phyloP scores from a whole-genome alignment of 768 basidiomycete genomes.

The Boletus edulis region DNA sequence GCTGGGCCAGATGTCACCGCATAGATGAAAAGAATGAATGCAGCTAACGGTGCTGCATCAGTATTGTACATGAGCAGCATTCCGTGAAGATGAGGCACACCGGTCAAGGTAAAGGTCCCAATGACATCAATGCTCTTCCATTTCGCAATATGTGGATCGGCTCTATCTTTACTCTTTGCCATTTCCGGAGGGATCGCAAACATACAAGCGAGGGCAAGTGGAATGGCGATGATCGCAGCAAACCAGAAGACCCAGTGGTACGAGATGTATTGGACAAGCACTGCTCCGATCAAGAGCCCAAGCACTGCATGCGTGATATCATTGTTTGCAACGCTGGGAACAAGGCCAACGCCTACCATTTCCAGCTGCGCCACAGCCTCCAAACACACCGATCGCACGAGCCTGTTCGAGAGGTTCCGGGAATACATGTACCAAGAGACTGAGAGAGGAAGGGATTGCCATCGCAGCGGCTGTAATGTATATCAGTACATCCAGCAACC shows the following conservation, averaged over 20 bases:
- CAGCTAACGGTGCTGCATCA: slow-evolving; percentile 20
- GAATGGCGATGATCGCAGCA: slow-evolving; percentile 37
- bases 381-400: slow-evolving; percentile 46
- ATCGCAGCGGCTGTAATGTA: slow-evolving; percentile 40
- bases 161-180: not conserved
- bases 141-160: slow-evolving; percentile 5
- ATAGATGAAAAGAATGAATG: slow-evolving; percentile 41
- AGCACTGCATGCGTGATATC: slow-evolving; percentile 27
- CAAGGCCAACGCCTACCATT: slow-evolving; percentile 31
- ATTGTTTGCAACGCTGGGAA: not conserved
- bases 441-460: slow-evolving; percentile 50
- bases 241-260: slow-evolving; percentile 57
- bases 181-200: slow-evolving; percentile 34
- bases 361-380: slow-evolving; percentile 44
- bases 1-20: slow-evolving; percentile 47
- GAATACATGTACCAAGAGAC: slow-evolving; percentile 49
- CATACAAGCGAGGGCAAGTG: slow-evolving; percentile 30
- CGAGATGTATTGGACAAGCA: slow-evolving; percentile 38
- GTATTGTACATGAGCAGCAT: not conserved
- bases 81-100: slow-evolving; percentile 16
- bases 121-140: slow-evolving; percentile 36
- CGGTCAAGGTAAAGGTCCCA: slow-evolving; percentile 39
- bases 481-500: not conserved
- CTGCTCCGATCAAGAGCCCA: slow-evolving; percentile 42
- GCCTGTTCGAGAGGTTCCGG: slow-evolving; percentile 46